phyloP scores from a whole-genome alignment of 345 rosid genomes.

The Boechera divaricarpa region DNA sequence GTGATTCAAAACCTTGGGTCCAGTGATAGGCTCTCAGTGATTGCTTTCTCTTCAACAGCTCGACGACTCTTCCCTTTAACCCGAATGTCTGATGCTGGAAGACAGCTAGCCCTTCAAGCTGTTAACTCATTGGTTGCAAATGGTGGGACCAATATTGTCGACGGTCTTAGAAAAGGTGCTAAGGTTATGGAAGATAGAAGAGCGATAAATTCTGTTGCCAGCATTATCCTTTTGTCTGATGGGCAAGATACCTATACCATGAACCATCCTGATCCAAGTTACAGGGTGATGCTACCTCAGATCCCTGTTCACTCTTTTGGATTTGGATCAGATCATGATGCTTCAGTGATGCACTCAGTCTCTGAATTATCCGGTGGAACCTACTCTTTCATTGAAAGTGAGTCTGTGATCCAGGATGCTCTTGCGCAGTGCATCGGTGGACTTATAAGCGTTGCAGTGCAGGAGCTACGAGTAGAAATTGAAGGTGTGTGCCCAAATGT shows the following conservation, averaged over 20 bases:
- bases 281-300: slow-evolving; percentile 66
- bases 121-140: slow-evolving; percentile 80
- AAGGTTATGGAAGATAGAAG: slow-evolving; percentile 78
- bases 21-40: slow-evolving; percentile 81
- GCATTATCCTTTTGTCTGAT: slow-evolving; percentile 79
- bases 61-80: slow-evolving; percentile 78
- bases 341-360: slow-evolving; percentile 82
- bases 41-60: slow-evolving; percentile 87
- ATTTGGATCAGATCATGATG: slow-evolving; percentile 87
- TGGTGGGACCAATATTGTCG: slow-evolving; percentile 91
- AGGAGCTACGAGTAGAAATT: slow-evolving; percentile 66
- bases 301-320: slow-evolving; percentile 85
- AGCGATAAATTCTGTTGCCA: slow-evolving; percentile 75
- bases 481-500: slow-evolving; percentile 57
- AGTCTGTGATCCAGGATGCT: slow-evolving; percentile 84
- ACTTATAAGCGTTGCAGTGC: slow-evolving; percentile 84
- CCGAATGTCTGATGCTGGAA: slow-evolving; percentile 71
- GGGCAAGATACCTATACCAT: slow-evolving; percentile 78
- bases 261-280: slow-evolving; percentile 55
- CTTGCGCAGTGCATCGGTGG: slow-evolving; percentile 97
- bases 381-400: slow-evolving; percentile 84
- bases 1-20: slow-evolving; percentile 88
- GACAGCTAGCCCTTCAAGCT: slow-evolving; percentile 80
- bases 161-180: slow-evolving; percentile 82
- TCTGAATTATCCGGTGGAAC: slow-evolving; percentile 87